phyloP scores from a whole-genome alignment of 495 filamentous ascomycete genomes.

The Penicillium arizonense region DNA sequence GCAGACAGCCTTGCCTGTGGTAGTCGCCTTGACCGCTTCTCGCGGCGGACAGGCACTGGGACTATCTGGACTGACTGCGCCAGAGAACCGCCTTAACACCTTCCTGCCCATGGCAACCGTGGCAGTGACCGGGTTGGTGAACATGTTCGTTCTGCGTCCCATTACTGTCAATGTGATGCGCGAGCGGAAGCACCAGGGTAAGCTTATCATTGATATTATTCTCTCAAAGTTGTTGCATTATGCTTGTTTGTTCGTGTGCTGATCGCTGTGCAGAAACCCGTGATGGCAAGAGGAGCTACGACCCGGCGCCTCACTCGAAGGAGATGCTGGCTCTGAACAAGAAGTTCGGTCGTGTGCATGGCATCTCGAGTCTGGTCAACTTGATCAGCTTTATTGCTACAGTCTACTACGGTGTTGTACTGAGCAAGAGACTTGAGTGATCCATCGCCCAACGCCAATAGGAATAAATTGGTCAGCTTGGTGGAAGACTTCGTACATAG shows the following conservation, averaged over 20 bases:
- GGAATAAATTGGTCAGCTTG: not conserved
- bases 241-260: not conserved
- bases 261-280: slow-evolving; percentile 52
- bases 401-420: slow-evolving; percentile 68
- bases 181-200: slow-evolving; percentile 74
- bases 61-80: slow-evolving; percentile 54
- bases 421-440: slow-evolving; percentile 57
- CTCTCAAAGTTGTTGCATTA: no score
- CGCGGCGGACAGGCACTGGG: slow-evolving; percentile 39
- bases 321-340: slow-evolving; percentile 83
- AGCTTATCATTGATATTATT: slow-evolving; percentile 11
- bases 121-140: slow-evolving; percentile 61
- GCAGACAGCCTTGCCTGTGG: slow-evolving; percentile 68
- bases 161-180: slow-evolving; percentile 69
- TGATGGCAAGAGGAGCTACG: slow-evolving; percentile 83
- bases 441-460: not conserved
- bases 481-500: not conserved
- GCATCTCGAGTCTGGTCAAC: slow-evolving; percentile 72
- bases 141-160: slow-evolving; percentile 68
- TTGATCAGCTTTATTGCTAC: slow-evolving; percentile 63
- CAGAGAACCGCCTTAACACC: slow-evolving; percentile 55
- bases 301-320: slow-evolving; percentile 68
- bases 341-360: slow-evolving; percentile 75
- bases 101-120: slow-evolving; percentile 65
- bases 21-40: slow-evolving; percentile 81